Evolutionary conservation across 108 stramenopile species (phyloP).

Genomic region (Skeletonema potamos): DNA sequence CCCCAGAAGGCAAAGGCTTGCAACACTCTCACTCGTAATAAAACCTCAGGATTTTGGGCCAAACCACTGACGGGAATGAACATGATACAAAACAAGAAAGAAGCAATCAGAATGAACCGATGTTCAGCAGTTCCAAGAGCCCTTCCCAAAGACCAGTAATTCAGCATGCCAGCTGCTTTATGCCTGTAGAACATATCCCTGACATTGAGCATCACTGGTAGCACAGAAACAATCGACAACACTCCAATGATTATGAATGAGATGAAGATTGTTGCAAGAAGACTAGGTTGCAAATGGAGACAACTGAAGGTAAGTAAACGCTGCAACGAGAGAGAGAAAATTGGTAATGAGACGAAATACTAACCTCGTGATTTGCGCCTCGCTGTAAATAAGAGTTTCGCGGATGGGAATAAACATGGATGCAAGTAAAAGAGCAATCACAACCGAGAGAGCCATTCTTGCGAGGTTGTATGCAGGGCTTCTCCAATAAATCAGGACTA

Average conservation of each 20-base stretch:
- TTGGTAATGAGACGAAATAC: background rate
- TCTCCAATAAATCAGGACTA: slow-evolving; percentile 47
- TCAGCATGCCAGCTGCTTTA: slow-evolving; percentile 45
- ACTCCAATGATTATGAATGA: slow-evolving; percentile 53
- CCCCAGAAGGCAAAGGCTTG: slow-evolving; percentile 25
- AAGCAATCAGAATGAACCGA: slow-evolving; percentile 33
- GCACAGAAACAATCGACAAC: slow-evolving; percentile 33
- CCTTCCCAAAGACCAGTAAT: slow-evolving; percentile 22
- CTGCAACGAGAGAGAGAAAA: slow-evolving; percentile 5
- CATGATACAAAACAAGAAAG: slow-evolving; percentile 23
- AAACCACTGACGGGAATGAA: slow-evolving; percentile 30
- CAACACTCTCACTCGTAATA: background rate
- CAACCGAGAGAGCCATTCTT: slow-evolving; percentile 23
- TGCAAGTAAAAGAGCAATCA: slow-evolving; percentile 28
- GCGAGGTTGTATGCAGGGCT: slow-evolving; percentile 47
- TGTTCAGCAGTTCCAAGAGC: slow-evolving; percentile 49
- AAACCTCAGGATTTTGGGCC: background rate
- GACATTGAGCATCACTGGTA: slow-evolving; percentile 51
- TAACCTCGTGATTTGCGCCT: slow-evolving; percentile 25
- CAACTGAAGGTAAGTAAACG: background rate
- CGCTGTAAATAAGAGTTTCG: background rate
- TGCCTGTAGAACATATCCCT: slow-evolving; percentile 66
- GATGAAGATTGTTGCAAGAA: slow-evolving; percentile 52
- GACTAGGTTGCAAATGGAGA: background rate
- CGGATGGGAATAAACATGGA: slow-evolving; percentile 36